These are phyloP conservation scores for Narthecium ossifragum DNA, from an alignment of 106 monocot genomes.

Conservation along the genomic window DNA sequence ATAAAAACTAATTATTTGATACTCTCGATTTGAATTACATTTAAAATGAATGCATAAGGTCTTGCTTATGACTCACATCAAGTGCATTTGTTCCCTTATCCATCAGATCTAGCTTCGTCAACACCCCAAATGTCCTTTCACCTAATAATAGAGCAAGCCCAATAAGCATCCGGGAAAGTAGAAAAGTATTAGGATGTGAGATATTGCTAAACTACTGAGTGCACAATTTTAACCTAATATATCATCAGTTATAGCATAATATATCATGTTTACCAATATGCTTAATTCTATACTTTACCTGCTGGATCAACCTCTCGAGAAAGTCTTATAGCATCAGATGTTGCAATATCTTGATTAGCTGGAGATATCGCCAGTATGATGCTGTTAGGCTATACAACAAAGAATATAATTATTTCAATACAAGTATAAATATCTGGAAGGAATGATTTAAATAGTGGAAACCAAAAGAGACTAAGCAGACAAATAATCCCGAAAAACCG, in stretches of 20 bases:
- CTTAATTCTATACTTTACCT: conserved; percentile 11
- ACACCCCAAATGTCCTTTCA: conserved; percentile 46
- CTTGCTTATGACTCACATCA: conserved; percentile 21
- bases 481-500: too few relatives aligned
- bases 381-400: conserved; percentile 32
- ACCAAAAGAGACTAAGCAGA: too few relatives aligned
- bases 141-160: conserved; percentile 14
- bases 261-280: too few relatives aligned
- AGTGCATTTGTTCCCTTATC: conserved; percentile 31
- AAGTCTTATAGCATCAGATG: conserved; percentile 49
- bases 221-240: too few relatives aligned
- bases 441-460: too few relatives aligned
- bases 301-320: conserved; percentile 37
- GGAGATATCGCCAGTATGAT: conserved; percentile 43
- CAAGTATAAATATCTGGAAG: too few relatives aligned
- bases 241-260: too few relatives aligned
- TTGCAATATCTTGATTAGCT: conserved; percentile 36
- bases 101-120: conserved; percentile 53
- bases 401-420: too few relatives aligned
- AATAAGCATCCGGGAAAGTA: too few relatives aligned
- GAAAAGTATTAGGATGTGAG: neutral
- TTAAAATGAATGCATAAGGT: neutral
- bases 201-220: too few relatives aligned
- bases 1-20: neutral
- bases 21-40: too few relatives aligned